Conservation (phyloP, 495 filamentous ascomycete genomes). For the Cryomyces minteri region DNA sequence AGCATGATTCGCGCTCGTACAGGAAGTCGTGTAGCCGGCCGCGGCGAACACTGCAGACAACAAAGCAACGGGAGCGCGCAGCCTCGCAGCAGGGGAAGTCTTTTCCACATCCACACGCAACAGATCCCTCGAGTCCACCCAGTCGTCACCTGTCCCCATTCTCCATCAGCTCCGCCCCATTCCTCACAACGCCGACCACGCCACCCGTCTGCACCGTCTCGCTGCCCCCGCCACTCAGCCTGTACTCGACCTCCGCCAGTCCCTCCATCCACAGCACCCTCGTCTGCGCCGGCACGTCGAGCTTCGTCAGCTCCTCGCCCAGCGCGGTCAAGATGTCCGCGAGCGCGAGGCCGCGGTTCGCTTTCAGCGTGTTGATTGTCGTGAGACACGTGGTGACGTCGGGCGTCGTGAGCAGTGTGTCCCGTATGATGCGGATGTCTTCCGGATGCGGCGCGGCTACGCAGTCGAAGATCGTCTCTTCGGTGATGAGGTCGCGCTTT, state of each 20-base stretch:
- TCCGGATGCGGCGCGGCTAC: conserved; percentile 87
- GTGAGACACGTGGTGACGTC: conserved; percentile 76
- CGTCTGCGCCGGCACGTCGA: conserved; percentile 75
- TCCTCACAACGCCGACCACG: conserved; percentile 72
- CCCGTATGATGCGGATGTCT: conserved; percentile 69
- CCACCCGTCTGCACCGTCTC: conserved; percentile 85
- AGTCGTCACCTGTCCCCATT: conserved; percentile 10
- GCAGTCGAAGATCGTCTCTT: conserved; percentile 87
- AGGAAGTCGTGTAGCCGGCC: too few relatives aligned
- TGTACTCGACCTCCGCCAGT: conserved; percentile 79
- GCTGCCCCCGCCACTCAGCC: conserved; percentile 75
- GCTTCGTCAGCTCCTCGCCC: conserved; percentile 57
- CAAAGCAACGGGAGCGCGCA: too few relatives aligned
- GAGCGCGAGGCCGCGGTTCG: conserved; percentile 71
- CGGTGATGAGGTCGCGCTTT: conserved; percentile 68
- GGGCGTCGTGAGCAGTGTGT: conserved; percentile 61
- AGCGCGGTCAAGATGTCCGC: conserved; percentile 84
- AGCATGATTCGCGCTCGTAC: too few relatives aligned
- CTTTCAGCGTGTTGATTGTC: conserved; percentile 73
- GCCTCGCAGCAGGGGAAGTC: too few relatives aligned
- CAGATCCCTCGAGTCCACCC: too few relatives aligned
- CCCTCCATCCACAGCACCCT: conserved; percentile 85
- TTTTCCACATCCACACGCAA: too few relatives aligned
- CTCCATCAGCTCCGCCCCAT: conserved; percentile 61
- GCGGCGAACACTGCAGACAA: too few relatives aligned